These are phyloP conservation scores for Lachancea dasiensis DNA, from an alignment of 805 yeast genomes.

Conservation along the genomic window DNA sequence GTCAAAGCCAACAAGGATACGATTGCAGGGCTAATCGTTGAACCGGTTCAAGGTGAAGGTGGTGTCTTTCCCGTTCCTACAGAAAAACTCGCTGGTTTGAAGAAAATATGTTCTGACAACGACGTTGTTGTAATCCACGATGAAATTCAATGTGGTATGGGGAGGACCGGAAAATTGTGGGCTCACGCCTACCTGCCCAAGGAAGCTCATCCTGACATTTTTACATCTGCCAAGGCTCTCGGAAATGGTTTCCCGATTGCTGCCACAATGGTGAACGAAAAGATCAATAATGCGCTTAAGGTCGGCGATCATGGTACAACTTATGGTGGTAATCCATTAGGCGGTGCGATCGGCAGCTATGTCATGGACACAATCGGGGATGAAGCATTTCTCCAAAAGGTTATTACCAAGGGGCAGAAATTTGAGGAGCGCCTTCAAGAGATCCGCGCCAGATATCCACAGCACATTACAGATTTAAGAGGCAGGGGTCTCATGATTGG, in stretches of 20 bases:
- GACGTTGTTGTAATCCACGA: constrained; percentile 81
- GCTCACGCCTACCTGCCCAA: constrained; percentile 73
- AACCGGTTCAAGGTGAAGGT: constrained; percentile 98
- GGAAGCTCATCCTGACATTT: constrained; percentile 88
- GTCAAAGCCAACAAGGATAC: constrained; percentile 34
- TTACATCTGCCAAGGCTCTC: constrained; percentile 91
- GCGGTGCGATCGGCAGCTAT: constrained; percentile 70
- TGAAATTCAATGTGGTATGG: constrained; percentile 96
- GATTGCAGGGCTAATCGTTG: constrained; percentile 82
- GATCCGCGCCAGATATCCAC: constrained; percentile 51
- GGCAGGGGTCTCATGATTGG: constrained; percentile 91
- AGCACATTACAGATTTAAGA: constrained; percentile 60
- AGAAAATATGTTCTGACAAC: constrained; percentile 58
- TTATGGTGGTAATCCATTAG: constrained; percentile 95
- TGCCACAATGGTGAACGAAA: constrained; percentile 82
- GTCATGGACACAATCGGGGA: constrained; percentile 66
- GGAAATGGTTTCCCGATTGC: constrained; percentile 97
- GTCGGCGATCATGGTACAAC: constrained; percentile 99
- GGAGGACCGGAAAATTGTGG: constrained; percentile 90
- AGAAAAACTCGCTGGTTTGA: constrained; percentile 61
- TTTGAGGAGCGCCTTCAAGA: constrained; percentile 46
- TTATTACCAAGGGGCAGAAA: constrained; percentile 52
- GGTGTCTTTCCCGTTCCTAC: constrained; percentile 68
- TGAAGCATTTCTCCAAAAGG: constrained; percentile 52
- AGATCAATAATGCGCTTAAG: constrained; percentile 61